phyloP scores from a whole-genome alignment of 2,329 filamentous ascomycete species.

The Knufia fluminis region DNA sequence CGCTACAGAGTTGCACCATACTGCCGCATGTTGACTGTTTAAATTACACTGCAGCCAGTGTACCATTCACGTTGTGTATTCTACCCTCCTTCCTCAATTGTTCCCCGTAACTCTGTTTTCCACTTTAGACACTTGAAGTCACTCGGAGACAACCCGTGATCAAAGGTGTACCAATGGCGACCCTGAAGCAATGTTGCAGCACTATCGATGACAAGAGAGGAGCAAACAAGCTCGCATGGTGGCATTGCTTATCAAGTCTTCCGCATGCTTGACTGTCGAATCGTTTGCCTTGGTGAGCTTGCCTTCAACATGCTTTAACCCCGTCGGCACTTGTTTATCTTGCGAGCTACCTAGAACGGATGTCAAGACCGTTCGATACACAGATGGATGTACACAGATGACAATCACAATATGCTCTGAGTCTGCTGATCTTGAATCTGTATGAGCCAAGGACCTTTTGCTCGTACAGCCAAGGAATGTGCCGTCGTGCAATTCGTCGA shows the following conservation, averaged over 20 bases:
- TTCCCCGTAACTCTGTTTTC: background rate
- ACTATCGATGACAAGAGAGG: background rate
- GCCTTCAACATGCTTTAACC: background rate
- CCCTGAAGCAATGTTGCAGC: background rate
- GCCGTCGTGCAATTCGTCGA: background rate
- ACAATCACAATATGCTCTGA: background rate
- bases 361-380: background rate
- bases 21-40: background rate
- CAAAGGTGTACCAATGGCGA: background rate
- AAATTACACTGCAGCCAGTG: background rate
- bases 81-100: background rate
- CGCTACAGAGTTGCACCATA: background rate
- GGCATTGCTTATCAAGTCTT: slow-evolving; percentile 2
- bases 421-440: background rate
- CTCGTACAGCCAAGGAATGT: background rate
- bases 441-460: background rate
- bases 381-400: background rate
- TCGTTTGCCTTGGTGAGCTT: slow-evolving; percentile 1
- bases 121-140: background rate
- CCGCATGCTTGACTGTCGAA: slow-evolving; percentile 5
- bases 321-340: background rate
- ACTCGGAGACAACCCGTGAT: background rate
- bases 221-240: background rate
- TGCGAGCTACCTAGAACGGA: background rate
- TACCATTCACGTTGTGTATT: background rate